Conservation (phyloP, 495 filamentous ascomycete species). For the Parathielavia appendiculata region DNA sequence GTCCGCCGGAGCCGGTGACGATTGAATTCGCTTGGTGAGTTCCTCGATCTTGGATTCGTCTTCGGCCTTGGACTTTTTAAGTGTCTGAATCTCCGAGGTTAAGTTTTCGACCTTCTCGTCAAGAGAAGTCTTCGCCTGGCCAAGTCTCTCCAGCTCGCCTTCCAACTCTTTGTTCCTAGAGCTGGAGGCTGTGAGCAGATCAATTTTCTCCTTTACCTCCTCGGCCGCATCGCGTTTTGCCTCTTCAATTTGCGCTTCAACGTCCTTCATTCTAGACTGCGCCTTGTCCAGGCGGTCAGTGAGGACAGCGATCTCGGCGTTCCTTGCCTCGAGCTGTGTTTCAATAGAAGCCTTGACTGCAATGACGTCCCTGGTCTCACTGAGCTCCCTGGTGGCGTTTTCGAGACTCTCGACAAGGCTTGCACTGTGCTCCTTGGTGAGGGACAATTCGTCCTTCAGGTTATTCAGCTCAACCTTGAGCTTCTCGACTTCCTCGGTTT, state of each 20-base stretch:
- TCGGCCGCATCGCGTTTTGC: constrained; percentile 29
- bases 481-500: constrained; percentile 37
- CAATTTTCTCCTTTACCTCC: constrained; percentile 36
- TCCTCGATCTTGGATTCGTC: constrained; percentile 32
- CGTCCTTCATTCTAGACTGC: constrained; percentile 48
- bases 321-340: constrained; percentile 45
- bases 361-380: constrained; percentile 52
- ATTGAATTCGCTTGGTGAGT: constrained; percentile 34
- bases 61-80: constrained; percentile 35
- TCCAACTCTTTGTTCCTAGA: constrained; percentile 39
- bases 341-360: constrained; percentile 48
- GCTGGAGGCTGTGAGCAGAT: constrained; percentile 23
- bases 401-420: constrained; percentile 60
- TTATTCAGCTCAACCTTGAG: constrained; percentile 34
- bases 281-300: constrained; percentile 49
- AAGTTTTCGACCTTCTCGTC: constrained; percentile 32
- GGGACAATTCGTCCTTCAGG: constrained; percentile 39
- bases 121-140: constrained; percentile 30
- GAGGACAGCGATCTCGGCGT: constrained; percentile 44
- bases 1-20: constrained; percentile 13
- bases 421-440: constrained; percentile 60
- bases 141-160: constrained; percentile 27
- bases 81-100: constrained; percentile 32
- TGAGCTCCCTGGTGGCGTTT: constrained; percentile 53
- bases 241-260: constrained; percentile 48